Conservation (phyloP, 2,329 filamentous ascomycete species). For the Microsporum canis region DNA sequence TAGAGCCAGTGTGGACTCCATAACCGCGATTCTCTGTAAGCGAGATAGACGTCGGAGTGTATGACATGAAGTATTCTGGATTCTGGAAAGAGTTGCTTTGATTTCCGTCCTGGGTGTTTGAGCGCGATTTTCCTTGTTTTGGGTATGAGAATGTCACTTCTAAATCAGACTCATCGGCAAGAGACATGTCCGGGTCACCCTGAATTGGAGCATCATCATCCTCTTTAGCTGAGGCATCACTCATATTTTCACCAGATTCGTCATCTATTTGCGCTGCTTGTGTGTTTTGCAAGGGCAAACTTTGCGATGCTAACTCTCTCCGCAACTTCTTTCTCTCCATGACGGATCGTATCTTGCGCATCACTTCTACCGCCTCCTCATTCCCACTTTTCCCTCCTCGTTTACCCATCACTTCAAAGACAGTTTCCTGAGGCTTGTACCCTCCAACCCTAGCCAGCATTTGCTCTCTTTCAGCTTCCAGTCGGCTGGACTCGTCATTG, state of each 20-base stretch:
- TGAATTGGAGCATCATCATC: slow-evolving; percentile 24
- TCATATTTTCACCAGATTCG: slow-evolving; percentile 29
- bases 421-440: slow-evolving; percentile 81
- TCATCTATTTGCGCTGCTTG: slow-evolving; percentile 21
- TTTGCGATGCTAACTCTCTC: slow-evolving; percentile 16
- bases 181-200: slow-evolving; percentile 13
- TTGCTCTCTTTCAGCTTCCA: slow-evolving; percentile 62
- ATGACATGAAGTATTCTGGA: slow-evolving; percentile 90
- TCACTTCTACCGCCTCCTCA: slow-evolving; percentile 51
- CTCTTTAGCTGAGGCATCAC: slow-evolving; percentile 28
- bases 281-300: slow-evolving; percentile 18
- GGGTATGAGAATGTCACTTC: slow-evolving; percentile 59
- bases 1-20: slow-evolving; percentile 71
- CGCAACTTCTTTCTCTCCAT: slow-evolving; percentile 35
- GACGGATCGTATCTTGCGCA: slow-evolving; percentile 33
- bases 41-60: slow-evolving; percentile 70
- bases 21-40: slow-evolving; percentile 84
- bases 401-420: slow-evolving; percentile 86
- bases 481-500: slow-evolving; percentile 49
- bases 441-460: slow-evolving; percentile 84
- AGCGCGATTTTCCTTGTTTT: slow-evolving; percentile 32
- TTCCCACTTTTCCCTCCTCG: slow-evolving; percentile 55
- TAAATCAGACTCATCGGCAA: slow-evolving; percentile 52
- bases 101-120: slow-evolving; percentile 28
- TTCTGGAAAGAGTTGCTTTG: slow-evolving; percentile 55